Base-by-base conservation (phyloP, 2,329 filamentous ascomycete species). In the Tolypocladium endophyticum region DNA sequence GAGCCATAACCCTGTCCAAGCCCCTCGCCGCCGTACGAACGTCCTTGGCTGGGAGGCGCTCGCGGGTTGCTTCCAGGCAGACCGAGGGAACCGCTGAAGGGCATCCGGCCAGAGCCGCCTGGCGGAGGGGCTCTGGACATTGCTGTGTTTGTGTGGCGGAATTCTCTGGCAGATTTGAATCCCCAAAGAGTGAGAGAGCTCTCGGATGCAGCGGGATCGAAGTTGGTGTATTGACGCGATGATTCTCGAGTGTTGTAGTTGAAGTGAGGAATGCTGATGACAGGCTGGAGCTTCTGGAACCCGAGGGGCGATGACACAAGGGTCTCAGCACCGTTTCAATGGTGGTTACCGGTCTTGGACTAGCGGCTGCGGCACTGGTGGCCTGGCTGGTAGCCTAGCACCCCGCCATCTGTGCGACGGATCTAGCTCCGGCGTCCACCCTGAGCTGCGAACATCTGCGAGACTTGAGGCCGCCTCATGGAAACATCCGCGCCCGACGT, bases 1-100 rank as follows among this genome's bases (percentile, higher is more conserved):
- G 28, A 28, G 11, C 50, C 50, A n/a, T 64, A 20, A 35, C 68
- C 69, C 57, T 68, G 68, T 78, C 85, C 63, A n/a, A 67, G 59
- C 18, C 63, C 59, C 35, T 67, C 62, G 18, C 62, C 64, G 33
- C 64, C 64, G n/a, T 67, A 63, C 16, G 61, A 62, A 16, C 63
- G 65, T 35, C 65, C 65, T 41, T 66, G 63, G 41, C 63, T 60
- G 6, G 64, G 62, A 56, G 66, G 64, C 11, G 64, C 65, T 64
- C 68, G 67, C 50, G 66, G 70, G 58, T 66, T 68, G 58, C 65
- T 67, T 53, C 70, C 69, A 45, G 70, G 68, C 56, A 70, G 56
- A 56, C 67, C 65, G 59, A 67, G 20, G 7, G 38, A 65, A 47
- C 66, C 66, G 58, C 66, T 55, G 60, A 68, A 68, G 41, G 70